phyloP scores from a whole-genome alignment of 208 protist species.

The Leishmania lainsoni region DNA sequence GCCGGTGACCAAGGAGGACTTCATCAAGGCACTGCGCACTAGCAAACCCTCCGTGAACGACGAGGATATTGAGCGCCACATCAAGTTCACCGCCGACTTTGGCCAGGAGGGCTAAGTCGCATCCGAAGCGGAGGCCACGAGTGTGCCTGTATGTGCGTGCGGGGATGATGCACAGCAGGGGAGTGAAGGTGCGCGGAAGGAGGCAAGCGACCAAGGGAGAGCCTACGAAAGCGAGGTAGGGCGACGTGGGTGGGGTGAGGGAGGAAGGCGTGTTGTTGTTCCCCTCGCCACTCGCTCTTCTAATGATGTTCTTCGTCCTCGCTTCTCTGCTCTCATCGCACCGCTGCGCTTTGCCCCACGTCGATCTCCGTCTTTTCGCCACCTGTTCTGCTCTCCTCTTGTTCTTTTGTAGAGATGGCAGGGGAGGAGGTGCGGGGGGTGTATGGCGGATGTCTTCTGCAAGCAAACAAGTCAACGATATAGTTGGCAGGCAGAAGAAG shows the following conservation, averaged over 20 bases:
- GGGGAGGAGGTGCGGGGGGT: neutral
- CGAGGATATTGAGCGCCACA: slow-evolving; percentile 91
- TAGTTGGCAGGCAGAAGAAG: neutral
- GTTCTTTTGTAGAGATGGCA: neutral
- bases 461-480: neutral
- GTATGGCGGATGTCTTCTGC: neutral
- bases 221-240: neutral
- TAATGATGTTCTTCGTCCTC: neutral
- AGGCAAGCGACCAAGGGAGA: neutral
- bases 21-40: slow-evolving; percentile 90
- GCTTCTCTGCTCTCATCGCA: neutral
- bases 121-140: neutral
- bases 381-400: neutral
- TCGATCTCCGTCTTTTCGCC: neutral
- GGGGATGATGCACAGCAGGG: neutral
- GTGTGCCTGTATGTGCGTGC: neutral
- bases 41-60: slow-evolving; percentile 90
- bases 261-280: neutral
- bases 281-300: neutral
- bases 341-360: neutral
- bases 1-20: slow-evolving; percentile 91
- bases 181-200: neutral
- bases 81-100: slow-evolving; percentile 97
- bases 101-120: slow-evolving; percentile 93
- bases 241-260: neutral